Conservation (phyloP, 192 early-diverging fungal species). For the Pilaira anomala region DNA sequence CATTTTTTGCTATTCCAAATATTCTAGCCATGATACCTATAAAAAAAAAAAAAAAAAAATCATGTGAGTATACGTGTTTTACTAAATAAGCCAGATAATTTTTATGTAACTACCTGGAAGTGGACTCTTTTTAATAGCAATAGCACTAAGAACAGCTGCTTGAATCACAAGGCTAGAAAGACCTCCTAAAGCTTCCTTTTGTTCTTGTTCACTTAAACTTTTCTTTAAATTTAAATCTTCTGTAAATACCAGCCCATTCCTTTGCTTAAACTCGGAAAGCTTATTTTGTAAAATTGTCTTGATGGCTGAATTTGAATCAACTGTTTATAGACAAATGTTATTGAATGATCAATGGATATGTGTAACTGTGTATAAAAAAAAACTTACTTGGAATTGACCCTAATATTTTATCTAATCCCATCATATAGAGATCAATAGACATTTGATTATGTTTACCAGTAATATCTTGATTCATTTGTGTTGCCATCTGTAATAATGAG, state of each 20-base stretch:
- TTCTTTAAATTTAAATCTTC: not conserved
- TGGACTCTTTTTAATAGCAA: slow-evolving; percentile 50
- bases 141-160: slow-evolving; percentile 42
- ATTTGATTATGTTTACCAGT: slow-evolving; percentile 14
- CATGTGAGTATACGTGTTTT: not conserved
- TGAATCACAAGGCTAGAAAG: slow-evolving; percentile 35
- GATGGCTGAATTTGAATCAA: slow-evolving; percentile 21
- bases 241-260: slow-evolving; percentile 1
- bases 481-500: slow-evolving; percentile 17
- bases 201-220: not conserved
- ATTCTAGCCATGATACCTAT: slow-evolving; percentile 41
- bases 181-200: slow-evolving; percentile 12
- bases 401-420: slow-evolving; percentile 30
- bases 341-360: not conserved
- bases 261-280: slow-evolving; percentile 18
- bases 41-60: not conserved
- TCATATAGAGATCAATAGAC: slow-evolving; percentile 29
- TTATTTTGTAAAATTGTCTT: slow-evolving; percentile 21
- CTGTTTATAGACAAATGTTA: not conserved
- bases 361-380: not conserved
- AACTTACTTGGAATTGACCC: slow-evolving; percentile 28
- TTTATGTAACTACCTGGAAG: slow-evolving; percentile 34
- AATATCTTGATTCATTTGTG: slow-evolving; percentile 23
- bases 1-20: slow-evolving; percentile 34
- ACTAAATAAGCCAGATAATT: not conserved